Base-by-base conservation (phyloP, 805 yeast species). In the Myxozyma nipponensis region DNA sequence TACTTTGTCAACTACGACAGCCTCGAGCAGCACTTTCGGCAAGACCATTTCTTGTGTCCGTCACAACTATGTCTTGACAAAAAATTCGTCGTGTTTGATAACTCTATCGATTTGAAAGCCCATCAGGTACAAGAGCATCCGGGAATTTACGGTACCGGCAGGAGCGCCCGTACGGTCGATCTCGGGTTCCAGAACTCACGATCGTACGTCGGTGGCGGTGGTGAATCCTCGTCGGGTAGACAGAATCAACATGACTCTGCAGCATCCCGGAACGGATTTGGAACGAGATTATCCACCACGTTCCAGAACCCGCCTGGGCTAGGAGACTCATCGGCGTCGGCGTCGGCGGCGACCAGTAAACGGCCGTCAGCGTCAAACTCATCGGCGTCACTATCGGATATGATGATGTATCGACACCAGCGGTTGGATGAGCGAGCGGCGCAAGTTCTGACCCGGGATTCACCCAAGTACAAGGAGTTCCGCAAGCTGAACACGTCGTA, bases 71-170 rank as follows among this genome's bases (percentile, higher is more conserved):
- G 99, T 69, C 68, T 90, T 42, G 98, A 90, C 49, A 82, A 85
- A 66, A 86, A 86, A 65, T 91, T 93, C 69, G 93, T 93, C 21
- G 98, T 91, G 1, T 93, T 93, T 65, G 77, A 83, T 21, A 91
- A 88, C 55, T 93, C 86, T 46, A 68, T 89, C 48, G 97, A 89
- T 59, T 72, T 93, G 47, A 83, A 85, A 47, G 90, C 95, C 1
- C 98, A 93, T 67, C 83, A 88, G 81, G 68, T 88, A 42, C 78
- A 81, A 57, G 91, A 84, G 60, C 99, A 93, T 67, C 81, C 85
- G 2, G 77, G 77, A 3, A 58, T 83, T 2, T 69, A 75, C 39
- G 81, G 60, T 2, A 36, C 44, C 9, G 38, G 60, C n/a, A 40
- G 47, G n/a, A 32, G 53, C 3, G 60, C 57, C 17, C 30, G 61